Percentiles rank a stretch among this genome's conserved stretches.
These are phyloP conservation scores for Penicillium griseofulvum DNA, from an alignment of 2,329 filamentous ascomycete species.

Conservation along the genomic window DNA sequence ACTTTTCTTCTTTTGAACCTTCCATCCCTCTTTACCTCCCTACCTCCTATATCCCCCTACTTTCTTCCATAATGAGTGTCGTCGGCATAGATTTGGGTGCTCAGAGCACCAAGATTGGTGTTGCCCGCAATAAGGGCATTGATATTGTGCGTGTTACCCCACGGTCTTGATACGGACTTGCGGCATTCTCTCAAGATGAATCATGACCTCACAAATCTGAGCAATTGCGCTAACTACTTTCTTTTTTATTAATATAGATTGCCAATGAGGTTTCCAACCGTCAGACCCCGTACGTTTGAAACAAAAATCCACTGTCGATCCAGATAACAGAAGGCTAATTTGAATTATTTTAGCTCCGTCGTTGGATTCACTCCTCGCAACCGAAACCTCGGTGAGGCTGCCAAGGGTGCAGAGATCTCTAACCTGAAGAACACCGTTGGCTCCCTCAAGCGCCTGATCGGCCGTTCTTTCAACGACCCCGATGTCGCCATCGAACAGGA, in stretches of 20 bases:
- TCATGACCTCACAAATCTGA: not conserved
- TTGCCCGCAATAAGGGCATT: constrained; percentile 96
- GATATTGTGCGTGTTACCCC: constrained; percentile 76
- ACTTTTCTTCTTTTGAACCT: constrained; percentile 16
- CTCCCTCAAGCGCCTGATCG: constrained; percentile 87
- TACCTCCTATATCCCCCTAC: constrained; percentile 18
- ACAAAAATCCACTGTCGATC: not conserved
- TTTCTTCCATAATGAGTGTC: constrained; percentile 54
- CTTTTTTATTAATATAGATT: constrained; percentile 59
- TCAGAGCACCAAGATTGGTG: constrained; percentile 94
- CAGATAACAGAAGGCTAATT: constrained; percentile 19
- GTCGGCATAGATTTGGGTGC: constrained; percentile 92
- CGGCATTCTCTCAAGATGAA: not conserved
- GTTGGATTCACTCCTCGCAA: constrained; percentile 93
- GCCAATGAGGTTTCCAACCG: constrained; percentile 99
- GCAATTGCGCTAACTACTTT: constrained; percentile 15
- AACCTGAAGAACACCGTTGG: constrained; percentile 99
- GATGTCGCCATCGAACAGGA: constrained; percentile 92
- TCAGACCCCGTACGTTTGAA: constrained; percentile 80
- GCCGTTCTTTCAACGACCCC: constrained; percentile 81
- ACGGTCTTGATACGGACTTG: constrained; percentile 9
- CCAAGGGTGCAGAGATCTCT: constrained; percentile 98
- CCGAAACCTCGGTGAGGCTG: constrained; percentile 89
- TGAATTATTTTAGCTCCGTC: constrained; percentile 62
- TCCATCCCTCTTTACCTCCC: constrained; percentile 23